Percentiles rank a stretch among this genome's conserved stretches.
Evolutionary conservation across 257 asterid species (phyloP).

Genomic region (Linderniella brevidens): DNA sequence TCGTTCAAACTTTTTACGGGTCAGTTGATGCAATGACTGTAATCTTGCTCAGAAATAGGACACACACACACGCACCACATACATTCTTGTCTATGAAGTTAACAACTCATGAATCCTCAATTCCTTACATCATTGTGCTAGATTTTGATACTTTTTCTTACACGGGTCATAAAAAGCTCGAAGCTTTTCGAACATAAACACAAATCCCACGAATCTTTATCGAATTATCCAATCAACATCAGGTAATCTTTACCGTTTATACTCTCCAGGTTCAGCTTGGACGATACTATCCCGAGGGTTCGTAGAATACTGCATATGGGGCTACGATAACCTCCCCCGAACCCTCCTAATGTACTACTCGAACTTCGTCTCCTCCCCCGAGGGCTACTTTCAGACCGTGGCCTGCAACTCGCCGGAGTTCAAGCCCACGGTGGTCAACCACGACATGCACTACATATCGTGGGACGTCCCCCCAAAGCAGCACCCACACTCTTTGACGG

Average conservation of each 20-base stretch:
- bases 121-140: too few species aligned
- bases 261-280: constrained; percentile 78
- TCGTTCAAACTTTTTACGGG: constrained; percentile 82
- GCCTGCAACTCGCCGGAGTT: constrained; percentile 82
- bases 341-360: constrained; percentile 90
- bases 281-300: constrained; percentile 73
- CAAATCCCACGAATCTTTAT: neutral
- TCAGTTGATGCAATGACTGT: constrained; percentile 17
- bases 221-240: neutral
- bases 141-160: too few species aligned
- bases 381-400: constrained; percentile 90
- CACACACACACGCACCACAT: neutral
- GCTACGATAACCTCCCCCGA: constrained; percentile 96
- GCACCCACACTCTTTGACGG: constrained; percentile 53
- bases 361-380: constrained; percentile 85
- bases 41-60: neutral
- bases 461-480: constrained; percentile 90
- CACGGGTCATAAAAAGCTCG: too few species aligned
- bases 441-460: constrained; percentile 85
- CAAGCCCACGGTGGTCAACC: constrained; percentile 58
- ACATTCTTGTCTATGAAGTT: neutral
- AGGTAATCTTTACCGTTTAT: neutral
- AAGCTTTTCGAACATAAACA: too few species aligned
- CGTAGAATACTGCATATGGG: constrained; percentile 79
- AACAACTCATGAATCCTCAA: too few species aligned